Conservation (phyloP, 2,329 filamentous ascomycete species). For the Eutypella sp. region DNA sequence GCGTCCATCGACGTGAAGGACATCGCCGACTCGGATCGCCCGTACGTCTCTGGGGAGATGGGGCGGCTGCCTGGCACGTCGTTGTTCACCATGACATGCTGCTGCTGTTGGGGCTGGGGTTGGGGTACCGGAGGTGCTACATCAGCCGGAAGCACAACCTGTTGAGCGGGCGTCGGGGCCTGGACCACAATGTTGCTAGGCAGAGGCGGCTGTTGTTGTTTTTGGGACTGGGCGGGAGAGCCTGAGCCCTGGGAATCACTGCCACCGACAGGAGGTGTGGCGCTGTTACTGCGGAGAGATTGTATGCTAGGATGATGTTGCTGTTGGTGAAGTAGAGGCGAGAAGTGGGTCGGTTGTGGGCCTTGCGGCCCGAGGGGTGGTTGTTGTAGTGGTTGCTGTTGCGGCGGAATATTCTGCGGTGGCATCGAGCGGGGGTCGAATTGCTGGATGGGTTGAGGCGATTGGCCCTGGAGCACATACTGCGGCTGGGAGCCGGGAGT, state of each 20-base stretch:
- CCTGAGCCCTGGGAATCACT: too few relatives aligned
- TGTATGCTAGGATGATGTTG: neutral
- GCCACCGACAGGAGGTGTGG: too few relatives aligned
- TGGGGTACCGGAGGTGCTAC: neutral
- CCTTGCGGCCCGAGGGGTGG: neutral
- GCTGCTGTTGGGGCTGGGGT: constrained; percentile 12
- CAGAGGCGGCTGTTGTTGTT: neutral
- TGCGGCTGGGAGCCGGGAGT: constrained; percentile 15
- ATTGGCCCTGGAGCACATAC: neutral
- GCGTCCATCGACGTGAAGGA: constrained; percentile 7
- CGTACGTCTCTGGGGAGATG: constrained; percentile 6
- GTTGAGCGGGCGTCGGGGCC: neutral
- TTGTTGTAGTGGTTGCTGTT: neutral
- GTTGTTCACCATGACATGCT: constrained; percentile 12
- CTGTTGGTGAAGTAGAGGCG: neutral
- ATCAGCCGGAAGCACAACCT: neutral
- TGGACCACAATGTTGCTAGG: neutral
- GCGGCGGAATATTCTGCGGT: constrained; percentile 2
- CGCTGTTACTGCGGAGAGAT: too few relatives aligned
- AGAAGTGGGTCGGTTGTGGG: neutral
- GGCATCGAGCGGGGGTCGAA: constrained; percentile 19
- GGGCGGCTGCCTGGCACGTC: constrained; percentile 9
- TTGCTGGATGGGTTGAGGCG: constrained; percentile 11
- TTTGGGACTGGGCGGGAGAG: neutral
- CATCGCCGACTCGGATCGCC: constrained; percentile 4